Evolutionary conservation across 768 basidiomycete species (phyloP), one percentile per base, ranked within the genome.

Genomic region (Russula sp.): DNA sequence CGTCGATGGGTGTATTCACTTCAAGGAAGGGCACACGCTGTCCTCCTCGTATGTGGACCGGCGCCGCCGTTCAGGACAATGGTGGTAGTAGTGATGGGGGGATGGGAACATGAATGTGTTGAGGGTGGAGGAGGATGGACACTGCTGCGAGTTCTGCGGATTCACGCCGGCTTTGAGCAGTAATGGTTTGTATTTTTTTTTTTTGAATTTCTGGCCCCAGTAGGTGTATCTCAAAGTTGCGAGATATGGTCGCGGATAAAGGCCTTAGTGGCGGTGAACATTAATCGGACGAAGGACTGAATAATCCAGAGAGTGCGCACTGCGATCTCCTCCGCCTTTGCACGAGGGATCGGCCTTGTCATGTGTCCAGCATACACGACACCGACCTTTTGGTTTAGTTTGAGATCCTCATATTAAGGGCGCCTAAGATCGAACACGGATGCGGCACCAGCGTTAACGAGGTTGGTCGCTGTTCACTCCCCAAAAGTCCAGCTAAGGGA

Each of bases 371-470:
- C 66, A 65, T 81, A 85, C 48, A 70, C 74, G 13, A 75, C 68
- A 35, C 73, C 75, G 7, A 76, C 64, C 65, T 72, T 72, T 66
- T 81, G 78, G 9, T 69, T 55, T 20, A 67, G 63, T 1, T 70
- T 70, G 69, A 76, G 67, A n/a, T 67, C 65, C 11, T 71, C 65
- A 64, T 75, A 83, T 35, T 66, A 16, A 11, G 64, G 68, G 50
- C 73, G 69, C 35, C 60, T 67, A 29, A 86, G 70, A 55, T 83
- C 78, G 20, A 71, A 72, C 29, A 80, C 20, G 1, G 75, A 74
- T 56, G 57, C 70, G 61, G 81, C 83, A 5, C 86, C 86, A 6
- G 77, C 79, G 7, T 76, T 74, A 42, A 79, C 75, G 3, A 87
- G 75, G n/a, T 74, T 67, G 39, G 73, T 70, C 9, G 83, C 83